Base-by-base conservation (phyloP, 2,329 filamentous ascomycete genomes). In the Talaromyces sp. region DNA sequence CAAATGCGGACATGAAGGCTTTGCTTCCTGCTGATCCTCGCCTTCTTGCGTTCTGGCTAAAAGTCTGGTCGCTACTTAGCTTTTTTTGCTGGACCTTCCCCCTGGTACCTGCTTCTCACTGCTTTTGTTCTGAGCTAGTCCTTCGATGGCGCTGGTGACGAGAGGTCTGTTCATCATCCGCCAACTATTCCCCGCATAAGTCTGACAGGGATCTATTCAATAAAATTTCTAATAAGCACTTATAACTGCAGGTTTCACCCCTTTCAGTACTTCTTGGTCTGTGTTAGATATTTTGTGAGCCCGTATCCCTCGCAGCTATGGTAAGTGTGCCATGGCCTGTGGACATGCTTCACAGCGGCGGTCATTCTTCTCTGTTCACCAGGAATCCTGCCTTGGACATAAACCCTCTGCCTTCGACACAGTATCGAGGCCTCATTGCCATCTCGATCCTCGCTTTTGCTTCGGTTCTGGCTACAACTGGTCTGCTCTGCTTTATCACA, bases 401-500 rank as follows among this genome's bases (percentile, higher is more conserved):
- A 16, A 73, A 77, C 52, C 60, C 54, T 44, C 47, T 61, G 3
- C 14, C 47, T 7, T 14, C 47, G 6, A 40, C 34, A 7, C 31
- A 40, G 31, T 72, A 70, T 47, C 70, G 65, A 8, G 81, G 81
- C 3, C 73, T 84, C 1, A 78, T 83, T 36, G 78, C 80, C 1
- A 69, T 84, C 27, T 73, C 74, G 1, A 64, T 81, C 30, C 79
- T 81, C 66, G 79, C 81, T 33, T 71, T 80, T 54, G 67, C 83
- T 34, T 83, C 82, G 2, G 69, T 81, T 33, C 56, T 82, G 51
- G 76, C 80, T 30, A 79, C 80, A 4, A 69, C 75, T 2, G 60
- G 64, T 2, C 72, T 84, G 5, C 74, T 83, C 5, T 62, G 63
- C 10, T 83, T 82, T 70, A 79, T 84, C 63, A 82, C 81, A 9